These are phyloP conservation scores for Suhomyces yuchorum DNA, from an alignment of 1,139 yeast genomes.

Conservation along the genomic window DNA sequence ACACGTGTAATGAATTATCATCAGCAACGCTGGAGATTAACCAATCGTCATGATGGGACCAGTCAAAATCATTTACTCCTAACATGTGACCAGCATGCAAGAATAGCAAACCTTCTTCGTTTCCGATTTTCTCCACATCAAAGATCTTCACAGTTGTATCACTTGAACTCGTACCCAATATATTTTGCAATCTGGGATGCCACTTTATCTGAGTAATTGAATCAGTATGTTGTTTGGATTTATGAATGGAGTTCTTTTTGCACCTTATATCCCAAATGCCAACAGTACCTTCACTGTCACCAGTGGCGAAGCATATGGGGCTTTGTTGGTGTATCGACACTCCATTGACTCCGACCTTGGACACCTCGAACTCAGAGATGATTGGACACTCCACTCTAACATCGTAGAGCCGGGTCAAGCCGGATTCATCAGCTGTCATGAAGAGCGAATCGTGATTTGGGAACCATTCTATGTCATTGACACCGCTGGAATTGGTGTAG, in stretches of 20 bases:
- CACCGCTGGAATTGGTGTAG: slow-evolving; percentile 33
- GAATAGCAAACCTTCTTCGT: slow-evolving; percentile 53
- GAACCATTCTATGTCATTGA: slow-evolving; percentile 66
- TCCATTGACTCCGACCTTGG: slow-evolving; percentile 59
- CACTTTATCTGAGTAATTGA: slow-evolving; percentile 74
- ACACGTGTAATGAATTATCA: slow-evolving; percentile 85
- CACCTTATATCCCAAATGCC: slow-evolving; percentile 72
- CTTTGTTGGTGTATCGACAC: slow-evolving; percentile 64
- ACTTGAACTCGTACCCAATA: slow-evolving; percentile 72
- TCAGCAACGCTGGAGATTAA: slow-evolving; percentile 81
- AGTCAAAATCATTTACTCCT: slow-evolving; percentile 81
- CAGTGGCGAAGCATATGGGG: slow-evolving; percentile 62
- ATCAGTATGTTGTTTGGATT: slow-evolving; percentile 55
- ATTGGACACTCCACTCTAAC: slow-evolving; percentile 24
- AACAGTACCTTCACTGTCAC: slow-evolving; percentile 62
- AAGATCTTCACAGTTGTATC: slow-evolving; percentile 74
- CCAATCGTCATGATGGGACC: slow-evolving; percentile 84
- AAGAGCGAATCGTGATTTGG: slow-evolving; percentile 60
- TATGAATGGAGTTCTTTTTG: slow-evolving; percentile 23
- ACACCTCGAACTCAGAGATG: slow-evolving; percentile 32
- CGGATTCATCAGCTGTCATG: slow-evolving; percentile 59
- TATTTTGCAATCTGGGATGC: slow-evolving; percentile 64
- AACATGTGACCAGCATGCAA: slow-evolving; percentile 90
- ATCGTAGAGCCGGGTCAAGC: slow-evolving; percentile 52
- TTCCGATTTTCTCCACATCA: slow-evolving; percentile 53